phyloP scores from a whole-genome alignment of 805 yeast genomes.

The Sugiyamaella qingdaonensis region DNA sequence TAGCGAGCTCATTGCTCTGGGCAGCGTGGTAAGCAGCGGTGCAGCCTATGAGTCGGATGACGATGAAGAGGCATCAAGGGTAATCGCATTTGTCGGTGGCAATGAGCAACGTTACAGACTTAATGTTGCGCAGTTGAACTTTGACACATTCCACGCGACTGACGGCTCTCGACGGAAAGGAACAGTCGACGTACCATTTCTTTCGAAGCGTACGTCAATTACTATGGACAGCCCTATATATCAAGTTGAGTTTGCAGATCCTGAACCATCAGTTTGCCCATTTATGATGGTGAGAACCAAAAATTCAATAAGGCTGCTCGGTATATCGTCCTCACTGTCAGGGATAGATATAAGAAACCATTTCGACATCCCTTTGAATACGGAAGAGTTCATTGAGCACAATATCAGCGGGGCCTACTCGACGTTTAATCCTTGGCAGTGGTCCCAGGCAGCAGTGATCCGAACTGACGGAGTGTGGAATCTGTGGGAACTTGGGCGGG shows the following conservation, averaged over 20 bases:
- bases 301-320: neutral
- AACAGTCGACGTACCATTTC: conserved; percentile 6
- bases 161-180: neutral
- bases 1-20: conserved; percentile 13
- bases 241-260: conserved; percentile 19
- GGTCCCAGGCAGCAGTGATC: conserved; percentile 32
- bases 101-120: neutral
- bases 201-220: neutral
- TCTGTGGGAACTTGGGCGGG: conserved; percentile 30
- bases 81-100: conserved; percentile 7
- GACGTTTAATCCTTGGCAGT: conserved; percentile 35
- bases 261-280: conserved; percentile 14
- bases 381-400: conserved; percentile 2
- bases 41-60: neutral
- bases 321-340: no score
- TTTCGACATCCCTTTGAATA: neutral
- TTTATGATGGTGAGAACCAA: conserved; percentile 19
- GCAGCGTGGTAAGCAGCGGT: neutral
- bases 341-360: no score
- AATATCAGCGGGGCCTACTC: conserved; percentile 32
- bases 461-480: conserved; percentile 45
- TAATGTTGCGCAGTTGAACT: neutral
- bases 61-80: neutral
- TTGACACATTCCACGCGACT: neutral
- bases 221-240: conserved; percentile 12